Percentiles rank a stretch among this genome's conserved stretches.
Conservation (phyloP, 1,139 yeast genomes). For the Nakaseomyces delphensis region DNA sequence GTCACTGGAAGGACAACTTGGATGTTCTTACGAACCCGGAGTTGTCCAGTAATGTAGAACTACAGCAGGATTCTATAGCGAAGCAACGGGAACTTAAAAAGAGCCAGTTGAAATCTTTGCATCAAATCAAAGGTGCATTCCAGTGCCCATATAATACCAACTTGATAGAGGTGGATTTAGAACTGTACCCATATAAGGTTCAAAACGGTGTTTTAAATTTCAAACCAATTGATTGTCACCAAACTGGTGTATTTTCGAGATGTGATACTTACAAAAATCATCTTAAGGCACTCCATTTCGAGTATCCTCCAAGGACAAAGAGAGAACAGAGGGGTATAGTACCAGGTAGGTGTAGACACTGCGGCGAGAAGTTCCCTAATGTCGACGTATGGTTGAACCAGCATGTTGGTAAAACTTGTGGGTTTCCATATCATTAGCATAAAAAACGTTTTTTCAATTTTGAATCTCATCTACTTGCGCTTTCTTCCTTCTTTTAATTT, state of each 20-base stretch:
- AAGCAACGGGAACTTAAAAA: conserved; percentile 9
- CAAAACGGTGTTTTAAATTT: conserved; percentile 14
- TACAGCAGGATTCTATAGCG: conserved; percentile 4
- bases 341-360: conserved; percentile 67
- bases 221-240: conserved; percentile 47
- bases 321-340: conserved; percentile 65
- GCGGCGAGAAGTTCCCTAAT: conserved; percentile 53
- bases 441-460: neutral
- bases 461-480: too few relatives aligned
- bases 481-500: too few relatives aligned
- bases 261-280: conserved; percentile 92
- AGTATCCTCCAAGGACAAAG: conserved; percentile 79
- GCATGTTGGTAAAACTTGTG: conserved; percentile 62
- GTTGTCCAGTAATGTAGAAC: neutral
- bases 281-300: conserved; percentile 80
- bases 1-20: conserved; percentile 66
- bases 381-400: conserved; percentile 73
- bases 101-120: conserved; percentile 23
- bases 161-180: conserved; percentile 27
- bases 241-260: conserved; percentile 74
- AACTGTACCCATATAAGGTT: conserved; percentile 24
- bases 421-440: conserved; percentile 20
- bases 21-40: conserved; percentile 22
- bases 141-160: conserved; percentile 39
- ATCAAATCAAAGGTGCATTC: conserved; percentile 37